Evolutionary conservation across 371 early-diverging fungal species (phyloP), one percentile per base, ranked within the genome.

Genomic region (Basidiobolus meristosporus): DNA sequence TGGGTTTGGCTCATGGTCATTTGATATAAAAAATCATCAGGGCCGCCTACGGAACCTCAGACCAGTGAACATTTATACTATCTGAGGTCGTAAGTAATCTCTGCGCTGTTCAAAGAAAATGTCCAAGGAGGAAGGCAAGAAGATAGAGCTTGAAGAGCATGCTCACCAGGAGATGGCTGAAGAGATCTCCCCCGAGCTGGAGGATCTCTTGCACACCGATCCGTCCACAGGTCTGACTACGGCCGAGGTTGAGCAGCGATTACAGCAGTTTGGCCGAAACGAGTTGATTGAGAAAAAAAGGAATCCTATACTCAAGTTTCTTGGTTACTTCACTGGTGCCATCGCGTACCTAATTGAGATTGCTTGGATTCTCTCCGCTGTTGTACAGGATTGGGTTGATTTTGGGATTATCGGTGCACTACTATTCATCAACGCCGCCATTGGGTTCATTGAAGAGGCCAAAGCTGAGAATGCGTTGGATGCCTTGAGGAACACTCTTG

Each of bases 381-480:
- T 81, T 3, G 77, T 77, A 1, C 50, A 67, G 48, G 77, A 81
- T 50, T 82, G 82, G 82, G 47, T 39, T 18, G 38, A 29, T 38
- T 82, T 92, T 61, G 84, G 77, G 31, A 86, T 90, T 51, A 74
- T 92, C 32, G 50, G 82, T 14, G 73, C 60, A 17, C 62, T 92
- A 46, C 62, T 92, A 40, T 50, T 92, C 39, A 63, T 77, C 57
- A 92, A 92, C 56, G 93, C 93, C 18, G 40, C 68, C 42, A 87
- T 92, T 48, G 93, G 93, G 26, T 90, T 72, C 56, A 55, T 70
- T 38, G 87, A 90, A 53, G 92, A 90, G 56, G 73, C 86, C 33
- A 72, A 77, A 54, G 93, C 93, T 11, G 90, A 88, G 44, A 74
- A 75, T 14, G 90, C 91, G 21, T 62, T 92, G 32, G 84, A 83